Conservation (phyloP, 345 rosid species). For the Psidium guajava region DNA sequence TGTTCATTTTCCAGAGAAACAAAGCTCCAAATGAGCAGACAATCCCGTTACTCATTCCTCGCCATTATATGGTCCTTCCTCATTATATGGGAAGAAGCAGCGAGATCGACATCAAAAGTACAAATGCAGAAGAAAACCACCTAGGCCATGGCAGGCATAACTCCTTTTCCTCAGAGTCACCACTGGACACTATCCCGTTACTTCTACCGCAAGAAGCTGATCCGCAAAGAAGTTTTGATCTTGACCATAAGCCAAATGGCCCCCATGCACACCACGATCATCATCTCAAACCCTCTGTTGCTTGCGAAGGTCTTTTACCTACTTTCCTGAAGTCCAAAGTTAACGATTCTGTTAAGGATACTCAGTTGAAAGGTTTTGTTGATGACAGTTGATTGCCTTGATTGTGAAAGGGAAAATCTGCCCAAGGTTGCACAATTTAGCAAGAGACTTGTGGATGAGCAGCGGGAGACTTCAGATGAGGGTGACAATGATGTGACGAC, state of each 20-base stretch:
- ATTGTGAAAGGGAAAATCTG: constrained; percentile 8
- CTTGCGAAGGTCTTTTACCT: neutral
- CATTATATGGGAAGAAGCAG: constrained; percentile 75
- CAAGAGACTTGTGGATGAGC: constrained; percentile 26
- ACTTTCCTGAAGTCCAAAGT: constrained; percentile 10
- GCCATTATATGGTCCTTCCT: constrained; percentile 92
- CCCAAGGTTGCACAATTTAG: constrained; percentile 2
- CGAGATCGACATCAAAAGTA: constrained; percentile 36
- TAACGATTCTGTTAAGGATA: constrained; percentile 13
- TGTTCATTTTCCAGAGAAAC: constrained; percentile 41
- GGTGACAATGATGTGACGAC: constrained; percentile 15
- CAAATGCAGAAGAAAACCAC: constrained; percentile 22
- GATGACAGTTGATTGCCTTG: constrained; percentile 14
- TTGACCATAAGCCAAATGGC: constrained; percentile 8
- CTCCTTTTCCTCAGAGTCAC: constrained; percentile 43
- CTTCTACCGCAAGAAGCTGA: constrained; percentile 82
- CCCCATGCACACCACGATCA: neutral
- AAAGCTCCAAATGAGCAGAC: constrained; percentile 78
- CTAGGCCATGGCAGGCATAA: constrained; percentile 24
- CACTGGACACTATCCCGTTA: constrained; percentile 60
- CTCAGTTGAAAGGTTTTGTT: constrained; percentile 3
- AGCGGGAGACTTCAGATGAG: constrained; percentile 18
- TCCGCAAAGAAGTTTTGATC: constrained; percentile 4
- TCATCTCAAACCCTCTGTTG: constrained; percentile 4
- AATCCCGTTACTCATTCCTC: constrained; percentile 89